Percentiles rank a stretch among this genome's conserved stretches.
Conservation (phyloP, 2,329 filamentous ascomycete species). For the Dothideomycetes sp. region DNA sequence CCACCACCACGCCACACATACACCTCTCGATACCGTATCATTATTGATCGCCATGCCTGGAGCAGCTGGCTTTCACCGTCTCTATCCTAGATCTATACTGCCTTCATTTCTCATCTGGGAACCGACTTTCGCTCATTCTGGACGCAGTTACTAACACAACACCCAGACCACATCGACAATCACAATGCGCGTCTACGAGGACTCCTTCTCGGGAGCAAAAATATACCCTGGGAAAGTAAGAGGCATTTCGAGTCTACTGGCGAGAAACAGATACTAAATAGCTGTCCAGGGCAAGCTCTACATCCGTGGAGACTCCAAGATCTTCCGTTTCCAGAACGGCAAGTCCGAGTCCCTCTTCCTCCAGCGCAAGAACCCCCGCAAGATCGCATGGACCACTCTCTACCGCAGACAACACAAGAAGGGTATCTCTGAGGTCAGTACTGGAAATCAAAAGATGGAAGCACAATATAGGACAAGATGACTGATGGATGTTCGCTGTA, state of each 20-base stretch:
- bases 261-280: constrained; percentile 8
- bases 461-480: constrained; percentile 2
- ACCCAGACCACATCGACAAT: constrained; percentile 24
- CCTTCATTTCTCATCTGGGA: not conserved
- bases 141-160: constrained; percentile 6
- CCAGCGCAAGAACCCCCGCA: constrained; percentile 99
- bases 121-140: not conserved
- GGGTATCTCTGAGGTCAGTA: constrained; percentile 98
- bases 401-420: constrained; percentile 99
- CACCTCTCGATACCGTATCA: too few species aligned
- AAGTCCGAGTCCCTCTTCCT: constrained; percentile 99
- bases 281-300: constrained; percentile 87
- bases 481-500: constrained; percentile 21
- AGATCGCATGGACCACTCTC: constrained; percentile 96
- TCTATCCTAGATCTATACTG: not conserved
- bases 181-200: constrained; percentile 69
- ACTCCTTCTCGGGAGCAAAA: constrained; percentile 66
- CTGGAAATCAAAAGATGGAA: not conserved
- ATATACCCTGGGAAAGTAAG: constrained; percentile 76
- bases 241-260: not conserved
- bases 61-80: too few species aligned
- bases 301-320: constrained; percentile 98
- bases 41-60: too few species aligned
- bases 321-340: constrained; percentile 99
- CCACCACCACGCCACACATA: too few species aligned